Evolutionary conservation across 805 yeast species (phyloP).

Genomic region (Candida corydali): DNA sequence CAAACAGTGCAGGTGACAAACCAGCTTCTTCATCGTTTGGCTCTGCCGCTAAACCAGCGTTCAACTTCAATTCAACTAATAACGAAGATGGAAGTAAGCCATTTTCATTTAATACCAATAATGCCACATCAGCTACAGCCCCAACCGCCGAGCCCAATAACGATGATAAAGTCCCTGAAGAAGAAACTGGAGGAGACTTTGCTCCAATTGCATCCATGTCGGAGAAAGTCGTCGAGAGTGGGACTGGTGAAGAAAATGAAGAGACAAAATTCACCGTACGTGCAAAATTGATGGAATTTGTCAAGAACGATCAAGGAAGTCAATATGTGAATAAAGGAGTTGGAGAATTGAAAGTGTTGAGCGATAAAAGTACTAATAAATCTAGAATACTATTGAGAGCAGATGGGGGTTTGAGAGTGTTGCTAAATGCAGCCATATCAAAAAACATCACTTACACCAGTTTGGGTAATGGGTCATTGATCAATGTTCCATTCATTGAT

Average conservation of each 20-base stretch:
- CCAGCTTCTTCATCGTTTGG: slow-evolving; percentile 4
- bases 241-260: slow-evolving; percentile 86
- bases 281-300: slow-evolving; percentile 63
- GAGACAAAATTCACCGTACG: slow-evolving; percentile 57
- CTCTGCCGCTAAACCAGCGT: slow-evolving; percentile 1
- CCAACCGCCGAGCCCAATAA: slow-evolving; percentile 1
- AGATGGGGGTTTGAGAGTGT: slow-evolving; percentile 79
- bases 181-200: slow-evolving; percentile 47
- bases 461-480: slow-evolving; percentile 61
- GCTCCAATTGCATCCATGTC: slow-evolving; percentile 28
- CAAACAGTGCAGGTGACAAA: neutral
- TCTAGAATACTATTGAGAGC: slow-evolving; percentile 76
- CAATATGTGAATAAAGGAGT: slow-evolving; percentile 68
- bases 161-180: slow-evolving; percentile 30
- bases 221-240: slow-evolving; percentile 43
- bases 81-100: neutral
- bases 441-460: slow-evolving; percentile 56
- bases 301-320: slow-evolving; percentile 38
- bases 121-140: neutral
- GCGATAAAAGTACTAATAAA: slow-evolving; percentile 55
- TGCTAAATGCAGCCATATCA: slow-evolving; percentile 63
- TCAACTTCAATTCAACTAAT: slow-evolving; percentile 6
- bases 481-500: slow-evolving; percentile 63
- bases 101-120: neutral
- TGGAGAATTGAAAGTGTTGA: slow-evolving; percentile 76